Evolutionary conservation across 441 rosid species (phyloP).

Genomic region (Pelargonium exstipulatum): DNA sequence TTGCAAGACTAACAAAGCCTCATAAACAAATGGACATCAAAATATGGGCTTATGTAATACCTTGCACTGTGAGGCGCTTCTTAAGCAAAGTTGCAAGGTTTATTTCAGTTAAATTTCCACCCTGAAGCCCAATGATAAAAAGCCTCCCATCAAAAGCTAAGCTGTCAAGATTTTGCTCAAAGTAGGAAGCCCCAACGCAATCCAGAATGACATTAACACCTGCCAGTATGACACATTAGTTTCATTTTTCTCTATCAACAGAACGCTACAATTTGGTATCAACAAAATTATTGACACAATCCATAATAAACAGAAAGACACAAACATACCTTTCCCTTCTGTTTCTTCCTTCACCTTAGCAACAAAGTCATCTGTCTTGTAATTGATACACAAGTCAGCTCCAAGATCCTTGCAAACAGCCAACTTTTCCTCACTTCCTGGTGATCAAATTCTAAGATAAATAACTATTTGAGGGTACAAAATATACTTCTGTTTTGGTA

Average conservation of each 20-base stretch:
- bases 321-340: conserved; percentile 47
- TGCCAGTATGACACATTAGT: conserved; percentile 22
- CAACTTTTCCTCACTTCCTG: conserved; percentile 73
- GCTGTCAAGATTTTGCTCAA: conserved; percentile 66
- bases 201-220: conserved; percentile 83
- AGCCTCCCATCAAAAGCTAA: conserved; percentile 72
- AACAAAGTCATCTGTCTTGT: conserved; percentile 87
- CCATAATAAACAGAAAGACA: not conserved
- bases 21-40: not conserved
- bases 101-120: conserved; percentile 57
- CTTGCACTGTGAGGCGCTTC: conserved; percentile 74
- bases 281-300: not conserved
- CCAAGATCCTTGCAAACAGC: conserved; percentile 73
- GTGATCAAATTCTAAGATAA: conserved; percentile 16
- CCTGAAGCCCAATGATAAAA: conserved; percentile 57
- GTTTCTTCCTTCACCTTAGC: conserved; percentile 67
- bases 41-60: conserved; percentile 28
- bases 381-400: conserved; percentile 75
- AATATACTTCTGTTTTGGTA: too few species aligned
- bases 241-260: not conserved
- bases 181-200: conserved; percentile 69
- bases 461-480: not conserved
- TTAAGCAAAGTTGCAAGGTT: conserved; percentile 47
- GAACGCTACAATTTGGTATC: not conserved
- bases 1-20: not conserved